Base-by-base conservation (phyloP, 306 rosid species). In the Citrullus mucosospermus region DNA sequence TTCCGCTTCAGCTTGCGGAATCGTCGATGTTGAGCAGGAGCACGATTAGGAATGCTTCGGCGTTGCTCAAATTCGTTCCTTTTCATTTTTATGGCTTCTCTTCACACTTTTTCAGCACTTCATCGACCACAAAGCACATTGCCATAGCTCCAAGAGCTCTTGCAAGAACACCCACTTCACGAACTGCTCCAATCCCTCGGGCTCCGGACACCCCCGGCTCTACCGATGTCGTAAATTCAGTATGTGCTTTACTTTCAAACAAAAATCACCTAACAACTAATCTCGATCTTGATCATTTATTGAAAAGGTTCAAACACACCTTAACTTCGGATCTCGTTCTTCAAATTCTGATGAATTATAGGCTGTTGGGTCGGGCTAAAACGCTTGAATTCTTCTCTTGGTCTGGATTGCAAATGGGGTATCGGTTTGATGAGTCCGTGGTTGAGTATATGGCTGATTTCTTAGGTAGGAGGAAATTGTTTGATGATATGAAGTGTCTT, bases 371-470 rank as follows among this genome's bases (percentile, higher is more conserved):
- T 73, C 82, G 96, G 81, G 75, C 78, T 11, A 88, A 76, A 34
- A 89, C 96, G 53, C 81, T 91, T 78, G 86, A 85, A 43, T 91
- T 91, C 83, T 89, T 91, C 69, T 80, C 89, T 5, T 91, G 91
- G 88, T 91, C 96, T 2, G 96, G 92, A 68, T 28, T 81, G 77
- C 88, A 84, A 53, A 88, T 88, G 90, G 86, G 73, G 16, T 91
- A 82, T 89, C 84, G 60, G 72, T 86, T 91, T 60, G 84, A 89
- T 74, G 88, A 89, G 15, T 59, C 63, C 28, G 90, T 91, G 75
- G 82, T 89, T 77, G 96, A 91, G 75, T 91, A 85, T 83, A 86
- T 88, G 91, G 88, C 86, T 60, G 96, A 91, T 85, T 91, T 91
- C 80, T 81, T 91, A 17, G 90, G 93, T 58, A 85, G 96, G 75